Conservation (phyloP, 179 eudicot genomes). For the Silene noctiflora region DNA sequence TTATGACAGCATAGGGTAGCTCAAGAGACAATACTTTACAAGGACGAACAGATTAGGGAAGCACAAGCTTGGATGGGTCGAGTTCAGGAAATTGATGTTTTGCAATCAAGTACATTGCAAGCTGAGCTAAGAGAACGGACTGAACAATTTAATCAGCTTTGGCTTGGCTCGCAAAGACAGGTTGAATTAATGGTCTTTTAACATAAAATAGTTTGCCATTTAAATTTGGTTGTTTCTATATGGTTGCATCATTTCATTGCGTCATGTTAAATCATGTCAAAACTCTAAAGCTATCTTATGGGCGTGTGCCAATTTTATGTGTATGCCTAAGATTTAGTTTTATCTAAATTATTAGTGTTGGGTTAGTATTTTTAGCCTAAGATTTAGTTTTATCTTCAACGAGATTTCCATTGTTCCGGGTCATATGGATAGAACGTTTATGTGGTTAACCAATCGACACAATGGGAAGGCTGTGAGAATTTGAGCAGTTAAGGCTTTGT, state of each 20-base stretch:
- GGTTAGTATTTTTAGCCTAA: not conserved
- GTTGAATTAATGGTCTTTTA: slow-evolving; percentile 32
- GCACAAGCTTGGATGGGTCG: slow-evolving; percentile 89
- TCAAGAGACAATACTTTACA: slow-evolving; percentile 68
- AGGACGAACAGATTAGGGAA: slow-evolving; percentile 88
- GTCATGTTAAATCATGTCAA: not conserved
- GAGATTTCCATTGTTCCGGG: no score
- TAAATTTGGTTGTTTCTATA: not conserved
- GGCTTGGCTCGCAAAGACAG: slow-evolving; percentile 88
- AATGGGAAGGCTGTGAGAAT: not conserved
- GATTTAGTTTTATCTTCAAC: no score
- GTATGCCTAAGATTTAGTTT: not conserved
- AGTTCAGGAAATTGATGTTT: slow-evolving; percentile 81
- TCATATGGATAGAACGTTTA: not conserved
- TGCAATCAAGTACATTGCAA: slow-evolving; percentile 76
- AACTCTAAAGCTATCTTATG: not conserved
- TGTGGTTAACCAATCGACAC: not conserved
- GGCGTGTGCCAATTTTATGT: not conserved
- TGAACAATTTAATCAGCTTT: slow-evolving; percentile 85
- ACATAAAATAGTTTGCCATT: not conserved
- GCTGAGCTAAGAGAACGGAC: slow-evolving; percentile 86
- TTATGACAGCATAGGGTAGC: slow-evolving; percentile 74
- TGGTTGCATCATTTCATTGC: not conserved
- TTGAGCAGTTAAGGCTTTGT: not conserved
- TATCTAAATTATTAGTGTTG: not conserved